phyloP scores from a whole-genome alignment of 2,329 filamentous ascomycete genomes.

The Penicillium sp. region DNA sequence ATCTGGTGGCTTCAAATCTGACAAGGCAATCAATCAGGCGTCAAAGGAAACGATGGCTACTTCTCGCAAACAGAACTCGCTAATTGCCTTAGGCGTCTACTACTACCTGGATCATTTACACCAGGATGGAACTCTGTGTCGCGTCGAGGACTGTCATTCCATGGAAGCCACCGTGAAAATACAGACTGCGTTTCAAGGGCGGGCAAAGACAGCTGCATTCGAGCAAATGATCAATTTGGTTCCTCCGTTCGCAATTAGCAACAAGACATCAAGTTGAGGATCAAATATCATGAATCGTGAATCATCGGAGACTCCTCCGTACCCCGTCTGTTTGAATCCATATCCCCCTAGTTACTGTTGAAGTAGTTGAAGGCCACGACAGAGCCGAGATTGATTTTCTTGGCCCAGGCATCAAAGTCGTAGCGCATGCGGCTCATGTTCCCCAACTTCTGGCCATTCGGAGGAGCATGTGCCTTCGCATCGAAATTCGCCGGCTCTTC shows the following conservation, averaged over 20 bases:
- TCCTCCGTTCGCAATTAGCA: not conserved
- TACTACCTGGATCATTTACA: not conserved
- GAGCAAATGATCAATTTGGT: not conserved
- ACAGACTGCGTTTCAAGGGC: not conserved
- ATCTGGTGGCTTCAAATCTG: not conserved
- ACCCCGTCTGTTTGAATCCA: not conserved
- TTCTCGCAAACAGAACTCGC: not conserved
- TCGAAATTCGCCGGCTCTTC: constrained; percentile 52
- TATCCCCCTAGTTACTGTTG: constrained; percentile 27
- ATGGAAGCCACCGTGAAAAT: not conserved
- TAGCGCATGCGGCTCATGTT: constrained; percentile 48
- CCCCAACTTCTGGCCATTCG: constrained; percentile 42
- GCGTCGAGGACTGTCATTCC: no score
- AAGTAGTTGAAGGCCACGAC: constrained; percentile 48
- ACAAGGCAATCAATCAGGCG: not conserved
- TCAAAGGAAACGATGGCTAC: not conserved
- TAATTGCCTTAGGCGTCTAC: not conserved
- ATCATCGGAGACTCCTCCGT: not conserved
- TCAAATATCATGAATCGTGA: not conserved
- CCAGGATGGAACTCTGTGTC: not conserved
- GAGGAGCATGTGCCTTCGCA: constrained; percentile 37
- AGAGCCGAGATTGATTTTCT: constrained; percentile 37
- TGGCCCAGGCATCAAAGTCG: constrained; percentile 48
- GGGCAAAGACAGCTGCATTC: not conserved
- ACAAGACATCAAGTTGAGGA: not conserved